phyloP scores from a whole-genome alignment of 208 protist genomes.

The Herpetomonas samuelpessoai region DNA sequence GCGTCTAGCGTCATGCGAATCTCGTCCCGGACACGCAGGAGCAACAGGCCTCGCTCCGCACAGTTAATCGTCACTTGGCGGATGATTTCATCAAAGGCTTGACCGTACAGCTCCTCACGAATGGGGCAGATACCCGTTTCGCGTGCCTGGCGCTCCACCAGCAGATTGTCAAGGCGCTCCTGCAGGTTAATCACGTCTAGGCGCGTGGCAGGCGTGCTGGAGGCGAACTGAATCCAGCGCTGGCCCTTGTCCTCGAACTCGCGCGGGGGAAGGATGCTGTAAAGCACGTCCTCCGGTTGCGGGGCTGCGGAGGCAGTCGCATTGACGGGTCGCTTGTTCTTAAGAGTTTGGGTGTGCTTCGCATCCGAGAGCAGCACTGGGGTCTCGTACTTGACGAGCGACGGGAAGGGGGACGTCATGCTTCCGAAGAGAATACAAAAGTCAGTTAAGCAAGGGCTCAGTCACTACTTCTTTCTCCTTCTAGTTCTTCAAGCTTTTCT shows the following conservation, averaged over 20 bases:
- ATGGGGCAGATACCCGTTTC: slow-evolving; percentile 98
- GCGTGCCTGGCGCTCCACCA: slow-evolving; percentile 95
- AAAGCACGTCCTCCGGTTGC: slow-evolving; percentile 90
- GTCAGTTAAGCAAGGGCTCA: too few relatives aligned
- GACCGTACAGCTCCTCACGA: slow-evolving; percentile 97
- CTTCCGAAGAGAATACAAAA: too few relatives aligned
- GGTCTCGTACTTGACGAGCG: slow-evolving; percentile 91
- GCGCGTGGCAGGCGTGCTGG: slow-evolving; percentile 84
- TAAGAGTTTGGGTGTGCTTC: slow-evolving; percentile 55
- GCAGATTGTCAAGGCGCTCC: slow-evolving; percentile 92
- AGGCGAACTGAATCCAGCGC: slow-evolving; percentile 88
- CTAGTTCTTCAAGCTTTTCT: too few relatives aligned
- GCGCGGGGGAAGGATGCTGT: slow-evolving; percentile 88
- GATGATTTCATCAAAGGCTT: slow-evolving; percentile 98
- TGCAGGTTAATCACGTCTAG: slow-evolving; percentile 92
- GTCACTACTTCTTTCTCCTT: too few relatives aligned
- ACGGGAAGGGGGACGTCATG: slow-evolving; percentile 36
- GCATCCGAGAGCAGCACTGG: slow-evolving; percentile 81
- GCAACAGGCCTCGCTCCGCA: slow-evolving; percentile 96
- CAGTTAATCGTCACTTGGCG: slow-evolving; percentile 98
- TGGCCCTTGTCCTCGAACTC: slow-evolving; percentile 87
- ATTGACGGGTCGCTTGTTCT: slow-evolving; percentile 33
- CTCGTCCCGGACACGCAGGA: slow-evolving; percentile 98
- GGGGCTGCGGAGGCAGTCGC: slow-evolving; percentile 18
- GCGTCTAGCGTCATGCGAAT: slow-evolving; percentile 89